Conservation (phyloP, 495 filamentous ascomycete genomes). For the Neurospora sp. region DNA sequence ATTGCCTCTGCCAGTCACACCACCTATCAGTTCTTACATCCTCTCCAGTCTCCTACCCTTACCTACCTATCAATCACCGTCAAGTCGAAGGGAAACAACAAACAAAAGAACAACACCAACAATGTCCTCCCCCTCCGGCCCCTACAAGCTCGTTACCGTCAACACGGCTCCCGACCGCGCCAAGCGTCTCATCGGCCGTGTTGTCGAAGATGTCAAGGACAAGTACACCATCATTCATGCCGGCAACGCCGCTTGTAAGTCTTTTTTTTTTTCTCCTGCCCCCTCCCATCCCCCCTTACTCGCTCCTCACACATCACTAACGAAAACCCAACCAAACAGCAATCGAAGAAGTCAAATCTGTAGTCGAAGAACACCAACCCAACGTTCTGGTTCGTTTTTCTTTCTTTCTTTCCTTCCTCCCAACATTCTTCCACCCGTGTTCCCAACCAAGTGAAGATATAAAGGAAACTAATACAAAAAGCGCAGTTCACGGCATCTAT, state of each 20-base stretch:
- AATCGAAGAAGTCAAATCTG: constrained; percentile 18
- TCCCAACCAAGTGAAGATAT: too few relatives aligned
- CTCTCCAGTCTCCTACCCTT: neutral
- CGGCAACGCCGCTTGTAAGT: constrained; percentile 48
- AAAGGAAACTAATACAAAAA: constrained; percentile 40
- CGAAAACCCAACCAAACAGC: constrained; percentile 2
- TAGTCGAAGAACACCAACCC: constrained; percentile 13
- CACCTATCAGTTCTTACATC: neutral
- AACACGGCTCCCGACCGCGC: constrained; percentile 61
- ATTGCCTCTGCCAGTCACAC: neutral
- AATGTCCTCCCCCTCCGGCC: constrained; percentile 29
- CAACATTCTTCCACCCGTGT: neutral
- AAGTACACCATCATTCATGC: constrained; percentile 49
- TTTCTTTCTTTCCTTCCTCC: neutral
- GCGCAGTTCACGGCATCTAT: constrained; percentile 55
- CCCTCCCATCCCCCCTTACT: too few relatives aligned
- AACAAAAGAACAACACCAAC: constrained; percentile 1
- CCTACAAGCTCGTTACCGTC: constrained; percentile 55
- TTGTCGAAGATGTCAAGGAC: constrained; percentile 49
- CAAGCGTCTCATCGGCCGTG: constrained; percentile 47
- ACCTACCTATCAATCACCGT: neutral
- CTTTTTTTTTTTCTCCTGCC: too few relatives aligned
- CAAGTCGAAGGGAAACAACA: neutral
- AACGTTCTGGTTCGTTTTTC: constrained; percentile 12
- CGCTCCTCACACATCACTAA: neutral